These are phyloP conservation scores for Aspergillus campestris DNA, from an alignment of 495 filamentous ascomycete genomes.

Conservation along the genomic window DNA sequence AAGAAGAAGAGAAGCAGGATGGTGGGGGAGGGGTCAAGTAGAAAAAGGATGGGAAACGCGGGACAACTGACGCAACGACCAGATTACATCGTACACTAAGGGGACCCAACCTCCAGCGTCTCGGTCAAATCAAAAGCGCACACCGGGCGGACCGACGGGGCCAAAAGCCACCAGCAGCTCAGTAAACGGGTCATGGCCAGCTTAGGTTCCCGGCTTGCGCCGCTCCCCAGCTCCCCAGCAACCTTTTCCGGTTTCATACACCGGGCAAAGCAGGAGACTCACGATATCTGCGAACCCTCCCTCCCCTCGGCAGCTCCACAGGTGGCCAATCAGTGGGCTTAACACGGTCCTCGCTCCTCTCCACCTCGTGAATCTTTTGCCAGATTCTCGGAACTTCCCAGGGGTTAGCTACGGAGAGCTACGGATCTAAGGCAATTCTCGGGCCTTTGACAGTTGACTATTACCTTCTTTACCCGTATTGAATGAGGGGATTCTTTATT, in stretches of 20 bases:
- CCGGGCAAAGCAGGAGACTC: constrained; percentile 43
- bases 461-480: no score
- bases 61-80: constrained; percentile 38
- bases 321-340: constrained; percentile 24
- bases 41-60: constrained; percentile 18
- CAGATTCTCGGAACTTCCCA: constrained; percentile 11
- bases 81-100: constrained; percentile 15
- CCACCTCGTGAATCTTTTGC: constrained; percentile 30
- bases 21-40: constrained; percentile 21
- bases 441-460: no score
- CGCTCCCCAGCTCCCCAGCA: constrained; percentile 23
- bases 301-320: constrained; percentile 29
- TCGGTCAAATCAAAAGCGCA: constrained; percentile 8
- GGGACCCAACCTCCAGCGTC: background rate
- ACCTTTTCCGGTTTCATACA: constrained; percentile 45
- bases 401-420: no score
- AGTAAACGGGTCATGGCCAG: constrained; percentile 12
- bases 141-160: constrained; percentile 29
- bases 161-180: constrained; percentile 10
- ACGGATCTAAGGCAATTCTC: no score
- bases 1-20: constrained; percentile 8
- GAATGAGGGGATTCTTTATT: no score
- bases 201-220: constrained; percentile 28
- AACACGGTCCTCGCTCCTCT: constrained; percentile 18
- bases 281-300: constrained; percentile 28